phyloP scores from a whole-genome alignment of 768 basidiomycete species.

The Fomitopsis pulvina region DNA sequence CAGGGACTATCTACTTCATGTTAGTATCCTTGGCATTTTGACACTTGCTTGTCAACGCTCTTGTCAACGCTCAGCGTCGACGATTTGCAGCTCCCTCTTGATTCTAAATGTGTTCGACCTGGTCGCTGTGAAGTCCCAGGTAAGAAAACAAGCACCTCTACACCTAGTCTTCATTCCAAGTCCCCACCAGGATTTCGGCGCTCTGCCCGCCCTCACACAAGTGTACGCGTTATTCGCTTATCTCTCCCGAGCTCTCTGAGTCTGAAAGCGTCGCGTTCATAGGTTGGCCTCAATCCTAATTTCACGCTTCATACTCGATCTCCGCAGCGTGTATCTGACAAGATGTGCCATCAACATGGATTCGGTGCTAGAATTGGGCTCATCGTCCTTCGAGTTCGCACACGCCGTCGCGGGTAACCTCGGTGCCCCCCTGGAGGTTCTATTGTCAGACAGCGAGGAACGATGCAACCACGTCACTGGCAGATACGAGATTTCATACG shows the following conservation, averaged over 20 bases:
- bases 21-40: not conserved
- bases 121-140: constrained; percentile 5
- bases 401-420: constrained; percentile 1
- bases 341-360: not conserved
- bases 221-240: not conserved
- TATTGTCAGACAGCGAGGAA: not conserved
- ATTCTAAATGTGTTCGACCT: constrained; percentile 2
- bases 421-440: not conserved
- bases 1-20: constrained; percentile 7
- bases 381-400: not conserved
- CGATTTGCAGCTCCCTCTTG: not conserved
- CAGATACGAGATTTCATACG: not conserved
- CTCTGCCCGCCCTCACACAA: constrained; percentile 2
- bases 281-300: constrained; percentile 7
- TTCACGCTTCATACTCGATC: constrained; percentile 12
- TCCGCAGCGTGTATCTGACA: constrained; percentile 6
- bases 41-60: not conserved
- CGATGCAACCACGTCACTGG: not conserved
- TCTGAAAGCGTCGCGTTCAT: not conserved
- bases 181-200: not conserved
- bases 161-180: not conserved
- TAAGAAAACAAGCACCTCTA: not conserved
- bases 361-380: not conserved
- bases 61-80: not conserved
- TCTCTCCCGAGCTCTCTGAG: not conserved